These are phyloP conservation scores for Dactylonectria macrodidyma DNA, from an alignment of 2,329 filamentous ascomycete species.

Conservation along the genomic window DNA sequence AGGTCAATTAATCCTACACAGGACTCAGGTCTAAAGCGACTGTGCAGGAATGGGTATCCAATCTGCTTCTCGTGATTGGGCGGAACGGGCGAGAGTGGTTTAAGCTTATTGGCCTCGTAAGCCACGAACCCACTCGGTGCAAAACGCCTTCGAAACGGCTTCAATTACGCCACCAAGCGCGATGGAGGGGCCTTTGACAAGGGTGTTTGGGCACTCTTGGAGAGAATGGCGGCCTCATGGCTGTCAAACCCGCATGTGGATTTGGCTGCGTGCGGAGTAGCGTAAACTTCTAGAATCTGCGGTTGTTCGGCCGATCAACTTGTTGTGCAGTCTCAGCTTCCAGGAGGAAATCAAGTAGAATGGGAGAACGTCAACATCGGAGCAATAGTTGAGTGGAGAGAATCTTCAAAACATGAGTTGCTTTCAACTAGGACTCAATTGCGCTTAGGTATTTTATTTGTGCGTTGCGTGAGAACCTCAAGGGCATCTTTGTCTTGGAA, in stretches of 20 bases:
- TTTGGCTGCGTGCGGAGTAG: background rate
- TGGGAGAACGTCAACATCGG: too few relatives aligned
- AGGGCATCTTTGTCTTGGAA: too few relatives aligned
- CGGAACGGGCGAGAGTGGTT: background rate
- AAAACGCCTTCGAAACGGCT: background rate
- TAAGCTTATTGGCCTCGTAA: conserved; percentile 14
- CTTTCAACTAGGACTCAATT: too few relatives aligned
- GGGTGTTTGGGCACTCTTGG: background rate
- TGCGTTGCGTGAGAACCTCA: too few relatives aligned
- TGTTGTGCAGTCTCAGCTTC: too few relatives aligned
- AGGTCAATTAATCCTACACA: background rate
- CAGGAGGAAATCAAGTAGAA: too few relatives aligned
- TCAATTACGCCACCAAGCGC: background rate
- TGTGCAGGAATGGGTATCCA: background rate
- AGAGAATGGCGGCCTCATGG: background rate
- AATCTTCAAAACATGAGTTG: too few relatives aligned
- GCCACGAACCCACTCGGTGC: background rate
- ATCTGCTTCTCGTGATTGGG: background rate
- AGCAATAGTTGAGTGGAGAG: too few relatives aligned
- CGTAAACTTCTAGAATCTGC: background rate
- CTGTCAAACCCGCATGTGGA: background rate
- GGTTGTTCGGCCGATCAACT: background rate
- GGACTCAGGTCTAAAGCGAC: background rate
- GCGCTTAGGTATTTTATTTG: too few relatives aligned
- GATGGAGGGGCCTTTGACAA: background rate